Conservation (phyloP, 129 eudicot genomes). For the Chrysanthemum seticuspe region DNA sequence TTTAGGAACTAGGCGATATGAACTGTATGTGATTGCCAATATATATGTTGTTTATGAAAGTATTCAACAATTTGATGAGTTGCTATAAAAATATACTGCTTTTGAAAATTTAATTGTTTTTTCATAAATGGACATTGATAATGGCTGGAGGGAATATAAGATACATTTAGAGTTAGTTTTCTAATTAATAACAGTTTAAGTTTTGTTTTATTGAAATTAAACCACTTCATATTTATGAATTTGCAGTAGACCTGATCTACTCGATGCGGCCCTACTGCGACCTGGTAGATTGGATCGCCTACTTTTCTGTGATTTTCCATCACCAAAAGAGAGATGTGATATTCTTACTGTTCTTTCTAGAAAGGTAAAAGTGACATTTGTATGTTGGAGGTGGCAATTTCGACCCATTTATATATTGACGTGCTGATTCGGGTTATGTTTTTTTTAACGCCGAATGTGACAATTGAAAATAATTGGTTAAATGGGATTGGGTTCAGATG, state of each 20-base stretch:
- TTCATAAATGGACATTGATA: neutral
- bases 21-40: too few species aligned
- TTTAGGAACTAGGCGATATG: too few species aligned
- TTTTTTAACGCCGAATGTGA: too few species aligned
- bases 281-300: constrained; percentile 95
- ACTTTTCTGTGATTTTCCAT: constrained; percentile 91
- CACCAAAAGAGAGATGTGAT: constrained; percentile 71
- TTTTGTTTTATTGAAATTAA: neutral
- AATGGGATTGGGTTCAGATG: too few species aligned
- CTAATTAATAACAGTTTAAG: neutral
- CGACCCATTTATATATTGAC: neutral
- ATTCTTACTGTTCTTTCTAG: constrained; percentile 85
- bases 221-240: constrained; percentile 13
- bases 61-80: too few species aligned
- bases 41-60: too few species aligned
- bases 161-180: constrained; percentile 2
- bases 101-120: too few species aligned
- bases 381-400: neutral
- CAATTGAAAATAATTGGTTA: too few species aligned
- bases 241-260: constrained; percentile 92
- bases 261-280: constrained; percentile 92
- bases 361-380: constrained; percentile 44
- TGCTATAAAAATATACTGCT: too few species aligned
- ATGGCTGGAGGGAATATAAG: neutral
- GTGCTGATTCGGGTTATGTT: too few species aligned